Conservation (phyloP, 768 basidiomycete species). For the Trametes meyenii region DNA sequence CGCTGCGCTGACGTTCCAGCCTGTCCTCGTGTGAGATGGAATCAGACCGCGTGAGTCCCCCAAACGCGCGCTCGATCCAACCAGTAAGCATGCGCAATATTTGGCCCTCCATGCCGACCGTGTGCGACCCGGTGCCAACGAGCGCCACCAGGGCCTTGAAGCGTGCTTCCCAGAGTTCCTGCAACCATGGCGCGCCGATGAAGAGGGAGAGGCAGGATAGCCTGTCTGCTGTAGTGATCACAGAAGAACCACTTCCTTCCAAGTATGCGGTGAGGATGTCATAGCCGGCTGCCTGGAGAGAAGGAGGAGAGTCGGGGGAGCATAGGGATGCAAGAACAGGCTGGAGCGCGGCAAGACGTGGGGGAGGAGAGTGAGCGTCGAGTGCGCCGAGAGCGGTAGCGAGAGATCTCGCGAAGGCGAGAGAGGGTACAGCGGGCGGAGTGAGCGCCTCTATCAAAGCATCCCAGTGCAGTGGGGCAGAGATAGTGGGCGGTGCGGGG, state of each 20-base stretch:
- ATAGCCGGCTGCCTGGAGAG: slow-evolving; percentile 68
- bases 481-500: slow-evolving; percentile 21
- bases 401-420: slow-evolving; percentile 63
- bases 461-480: slow-evolving; percentile 42
- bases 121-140: slow-evolving; percentile 60
- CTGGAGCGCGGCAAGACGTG: slow-evolving; percentile 53
- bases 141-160: slow-evolving; percentile 70
- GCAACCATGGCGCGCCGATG: slow-evolving; percentile 54
- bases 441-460: slow-evolving; percentile 47
- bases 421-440: slow-evolving; percentile 64
- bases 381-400: slow-evolving; percentile 51
- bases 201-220: slow-evolving; percentile 69
- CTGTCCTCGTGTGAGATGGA: slow-evolving; percentile 42
- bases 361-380: slow-evolving; percentile 44
- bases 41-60: slow-evolving; percentile 43
- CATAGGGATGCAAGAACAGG: slow-evolving; percentile 68
- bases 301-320: slow-evolving; percentile 49
- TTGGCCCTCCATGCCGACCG: slow-evolving; percentile 63
- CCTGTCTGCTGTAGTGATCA: slow-evolving; percentile 57
- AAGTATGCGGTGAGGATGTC: slow-evolving; percentile 74
- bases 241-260: slow-evolving; percentile 55
- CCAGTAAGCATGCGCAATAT: slow-evolving; percentile 57
- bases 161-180: slow-evolving; percentile 72
- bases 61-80: slow-evolving; percentile 72
- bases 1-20: slow-evolving; percentile 63